Conservation (phyloP, 805 yeast genomes). For the Blastobotrys peoriensis region DNA sequence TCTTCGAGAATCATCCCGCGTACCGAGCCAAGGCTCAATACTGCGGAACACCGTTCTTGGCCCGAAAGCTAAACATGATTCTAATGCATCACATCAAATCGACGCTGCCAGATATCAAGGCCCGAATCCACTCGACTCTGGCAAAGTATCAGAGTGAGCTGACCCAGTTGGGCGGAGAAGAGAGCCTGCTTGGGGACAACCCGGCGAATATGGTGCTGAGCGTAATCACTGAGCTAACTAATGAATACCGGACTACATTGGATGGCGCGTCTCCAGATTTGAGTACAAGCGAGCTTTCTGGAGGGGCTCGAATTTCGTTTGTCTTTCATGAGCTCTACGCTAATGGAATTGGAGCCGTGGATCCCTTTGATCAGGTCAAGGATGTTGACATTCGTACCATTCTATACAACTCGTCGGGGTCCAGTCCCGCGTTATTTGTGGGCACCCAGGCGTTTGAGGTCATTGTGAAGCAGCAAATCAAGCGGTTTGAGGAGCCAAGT, state of each 20-base stretch:
- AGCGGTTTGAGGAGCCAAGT: slow-evolving; percentile 90
- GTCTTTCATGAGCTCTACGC: slow-evolving; percentile 95
- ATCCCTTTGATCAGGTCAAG: slow-evolving; percentile 94
- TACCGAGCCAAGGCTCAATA: slow-evolving; percentile 89
- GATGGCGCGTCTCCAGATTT: slow-evolving; percentile 92
- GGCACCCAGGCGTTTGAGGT: slow-evolving; percentile 98
- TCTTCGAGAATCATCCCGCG: slow-evolving; percentile 84
- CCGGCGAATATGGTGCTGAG: slow-evolving; percentile 85
- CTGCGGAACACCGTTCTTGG: slow-evolving; percentile 98
- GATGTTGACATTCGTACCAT: slow-evolving; percentile 95
- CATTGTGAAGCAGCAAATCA: slow-evolving; percentile 87
- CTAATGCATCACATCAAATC: slow-evolving; percentile 84
- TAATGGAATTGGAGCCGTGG: slow-evolving; percentile 84
- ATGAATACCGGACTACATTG: slow-evolving; percentile 83
- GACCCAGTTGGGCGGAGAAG: slow-evolving; percentile 76
- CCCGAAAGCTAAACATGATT: slow-evolving; percentile 83
- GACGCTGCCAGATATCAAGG: slow-evolving; percentile 87
- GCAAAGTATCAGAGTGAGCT: slow-evolving; percentile 81
- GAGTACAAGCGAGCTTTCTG: slow-evolving; percentile 83
- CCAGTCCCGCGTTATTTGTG: slow-evolving; percentile 92
- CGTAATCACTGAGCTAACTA: slow-evolving; percentile 87
- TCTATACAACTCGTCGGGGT: slow-evolving; percentile 93
- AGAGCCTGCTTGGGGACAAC: slow-evolving; percentile 52
- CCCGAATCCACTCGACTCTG: slow-evolving; percentile 78
- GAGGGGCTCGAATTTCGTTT: slow-evolving; percentile 96